Percentiles rank a stretch among this genome's conserved stretches.
Evolutionary conservation across 805 yeast species (phyloP).

Genomic region (Candida manassasensis): DNA sequence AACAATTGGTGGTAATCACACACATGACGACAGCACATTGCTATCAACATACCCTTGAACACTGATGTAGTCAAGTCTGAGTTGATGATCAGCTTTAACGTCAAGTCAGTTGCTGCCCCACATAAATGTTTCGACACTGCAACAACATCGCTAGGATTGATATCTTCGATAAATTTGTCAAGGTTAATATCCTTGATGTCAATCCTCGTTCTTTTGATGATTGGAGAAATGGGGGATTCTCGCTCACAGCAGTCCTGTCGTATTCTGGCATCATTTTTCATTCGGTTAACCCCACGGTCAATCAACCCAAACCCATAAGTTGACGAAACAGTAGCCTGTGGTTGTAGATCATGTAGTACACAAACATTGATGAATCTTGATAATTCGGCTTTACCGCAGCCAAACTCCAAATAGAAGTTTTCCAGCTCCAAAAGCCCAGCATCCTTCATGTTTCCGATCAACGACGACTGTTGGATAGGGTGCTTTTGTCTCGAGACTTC

Average conservation of each 20-base stretch:
- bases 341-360: conserved; percentile 18
- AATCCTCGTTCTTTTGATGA: conserved; percentile 51
- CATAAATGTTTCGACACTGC: conserved; percentile 86
- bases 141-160: conserved; percentile 29
- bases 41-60: conserved; percentile 64
- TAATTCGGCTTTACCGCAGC: conserved; percentile 87
- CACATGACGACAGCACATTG: conserved; percentile 90
- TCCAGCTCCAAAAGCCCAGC: conserved; percentile 32
- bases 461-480: conserved; percentile 75
- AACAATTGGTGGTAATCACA: conserved; percentile 60
- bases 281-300: conserved; percentile 72
- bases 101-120: conserved; percentile 90
- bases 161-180: conserved; percentile 36
- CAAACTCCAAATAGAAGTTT: conserved; percentile 64
- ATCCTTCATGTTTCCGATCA: conserved; percentile 61
- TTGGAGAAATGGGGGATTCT: conserved; percentile 15
- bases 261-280: conserved; percentile 75
- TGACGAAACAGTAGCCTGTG: neutral
- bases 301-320: conserved; percentile 52
- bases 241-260: conserved; percentile 43
- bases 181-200: conserved; percentile 77
- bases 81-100: conserved; percentile 59
- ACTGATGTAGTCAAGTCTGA: conserved; percentile 16
- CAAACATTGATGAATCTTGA: conserved; percentile 55
- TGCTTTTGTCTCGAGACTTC: conserved; percentile 64